phyloP scores from a whole-genome alignment of 805 yeast genomes.

The Yarrowia porcina region DNA sequence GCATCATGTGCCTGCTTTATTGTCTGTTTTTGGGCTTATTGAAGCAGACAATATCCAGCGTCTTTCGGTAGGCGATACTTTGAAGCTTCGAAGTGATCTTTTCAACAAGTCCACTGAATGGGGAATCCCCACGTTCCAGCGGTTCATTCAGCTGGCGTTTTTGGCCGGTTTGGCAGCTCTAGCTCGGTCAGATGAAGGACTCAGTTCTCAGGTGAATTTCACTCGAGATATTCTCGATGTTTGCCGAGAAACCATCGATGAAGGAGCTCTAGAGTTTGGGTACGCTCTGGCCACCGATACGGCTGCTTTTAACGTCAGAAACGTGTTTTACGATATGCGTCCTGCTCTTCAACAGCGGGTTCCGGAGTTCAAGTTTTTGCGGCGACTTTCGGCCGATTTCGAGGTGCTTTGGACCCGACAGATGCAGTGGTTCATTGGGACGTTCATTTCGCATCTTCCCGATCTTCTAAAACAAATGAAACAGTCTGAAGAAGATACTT shows the following conservation, averaged over 20 bases:
- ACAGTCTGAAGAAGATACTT: slow-evolving; percentile 41
- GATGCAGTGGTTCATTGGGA: slow-evolving; percentile 34
- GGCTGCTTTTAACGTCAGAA: slow-evolving; percentile 12
- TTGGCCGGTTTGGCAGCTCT: slow-evolving; percentile 29
- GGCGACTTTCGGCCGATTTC: slow-evolving; percentile 24
- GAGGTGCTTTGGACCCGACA: slow-evolving; percentile 27
- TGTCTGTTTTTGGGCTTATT: slow-evolving; percentile 24
- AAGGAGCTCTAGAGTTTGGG: slow-evolving; percentile 42
- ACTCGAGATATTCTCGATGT: slow-evolving; percentile 32
- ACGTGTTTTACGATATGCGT: slow-evolving; percentile 32
- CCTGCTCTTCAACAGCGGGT: slow-evolving; percentile 36
- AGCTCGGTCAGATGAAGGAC: slow-evolving; percentile 27
- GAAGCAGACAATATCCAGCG: slow-evolving; percentile 11
- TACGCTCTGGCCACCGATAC: slow-evolving; percentile 40
- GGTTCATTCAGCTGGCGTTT: slow-evolving; percentile 33
- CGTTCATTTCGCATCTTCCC: slow-evolving; percentile 39
- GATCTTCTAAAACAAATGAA: slow-evolving; percentile 43
- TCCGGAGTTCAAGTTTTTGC: slow-evolving; percentile 29
- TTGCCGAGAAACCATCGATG: slow-evolving; percentile 35
- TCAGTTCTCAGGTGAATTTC: slow-evolving; percentile 29
- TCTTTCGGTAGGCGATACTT: slow-evolving; percentile 1
- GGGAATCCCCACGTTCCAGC: slow-evolving; percentile 34
- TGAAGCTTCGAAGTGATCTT: slow-evolving; percentile 12
- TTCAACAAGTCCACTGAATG: slow-evolving; percentile 29
- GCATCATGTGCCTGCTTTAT: slow-evolving; percentile 44